Percentiles rank a stretch among this genome's conserved stretches.
These are phyloP conservation scores for Eustoma russellianum DNA, from an alignment of 257 asterid genomes.

Conservation along the genomic window DNA sequence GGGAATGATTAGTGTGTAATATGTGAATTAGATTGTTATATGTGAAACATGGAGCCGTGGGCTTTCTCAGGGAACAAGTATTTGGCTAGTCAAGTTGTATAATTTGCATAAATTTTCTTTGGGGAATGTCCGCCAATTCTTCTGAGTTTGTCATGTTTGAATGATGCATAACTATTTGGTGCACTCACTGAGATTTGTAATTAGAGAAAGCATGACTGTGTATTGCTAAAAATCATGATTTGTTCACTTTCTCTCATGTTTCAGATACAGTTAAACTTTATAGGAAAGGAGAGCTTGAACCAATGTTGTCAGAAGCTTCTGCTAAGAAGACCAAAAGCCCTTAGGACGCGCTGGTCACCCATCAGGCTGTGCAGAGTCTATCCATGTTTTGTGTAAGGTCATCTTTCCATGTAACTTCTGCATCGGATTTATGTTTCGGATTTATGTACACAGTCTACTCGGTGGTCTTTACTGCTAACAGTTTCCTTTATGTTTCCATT, in stretches of 20 bases:
- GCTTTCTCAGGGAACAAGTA: too few species aligned
- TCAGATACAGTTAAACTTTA: conserved; percentile 61
- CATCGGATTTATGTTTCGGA: neutral
- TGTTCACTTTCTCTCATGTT: conserved; percentile 8
- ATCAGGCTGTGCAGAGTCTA: neutral
- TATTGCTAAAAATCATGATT: neutral
- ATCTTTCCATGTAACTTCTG: neutral
- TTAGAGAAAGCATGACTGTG: neutral
- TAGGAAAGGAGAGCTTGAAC: conserved; percentile 54
- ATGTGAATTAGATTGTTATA: too few species aligned
- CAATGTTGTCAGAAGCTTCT: conserved; percentile 47
- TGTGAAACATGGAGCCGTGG: too few species aligned
- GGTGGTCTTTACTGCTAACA: too few species aligned
- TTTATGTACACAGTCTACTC: too few species aligned
- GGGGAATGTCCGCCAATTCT: too few species aligned
- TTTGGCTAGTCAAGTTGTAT: too few species aligned
- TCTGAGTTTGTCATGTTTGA: neutral
- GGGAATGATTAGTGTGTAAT: too few species aligned
- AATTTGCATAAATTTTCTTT: too few species aligned
- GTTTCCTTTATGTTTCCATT: too few species aligned
- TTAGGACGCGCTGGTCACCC: conserved; percentile 4
- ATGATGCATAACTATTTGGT: neutral
- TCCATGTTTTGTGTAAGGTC: neutral
- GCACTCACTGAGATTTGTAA: neutral
- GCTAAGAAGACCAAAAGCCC: conserved; percentile 27